Evolutionary conservation across 139 green algal genomes (phyloP).

Genomic region (Limnomonas spitsbergensis): DNA sequence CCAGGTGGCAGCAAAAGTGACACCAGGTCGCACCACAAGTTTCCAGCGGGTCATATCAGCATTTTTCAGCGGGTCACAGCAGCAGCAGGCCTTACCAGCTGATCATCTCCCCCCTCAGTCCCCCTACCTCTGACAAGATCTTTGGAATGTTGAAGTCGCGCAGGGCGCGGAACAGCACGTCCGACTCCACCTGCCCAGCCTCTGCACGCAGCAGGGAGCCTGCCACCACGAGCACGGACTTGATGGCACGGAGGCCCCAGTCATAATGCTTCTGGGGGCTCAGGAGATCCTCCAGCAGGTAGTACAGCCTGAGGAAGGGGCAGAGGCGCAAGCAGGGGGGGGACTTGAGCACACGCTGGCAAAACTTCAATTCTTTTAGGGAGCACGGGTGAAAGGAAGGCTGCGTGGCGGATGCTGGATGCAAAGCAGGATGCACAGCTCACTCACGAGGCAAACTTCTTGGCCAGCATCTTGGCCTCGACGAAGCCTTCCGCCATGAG

Average conservation of each 20-base stretch:
- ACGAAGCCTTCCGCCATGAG: slow-evolving; percentile 84
- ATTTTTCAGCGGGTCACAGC: background rate
- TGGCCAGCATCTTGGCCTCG: slow-evolving; percentile 71
- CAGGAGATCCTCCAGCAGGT: slow-evolving; percentile 80
- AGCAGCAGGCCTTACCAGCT: no score
- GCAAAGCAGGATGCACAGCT: no score
- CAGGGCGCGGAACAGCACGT: slow-evolving; percentile 81
- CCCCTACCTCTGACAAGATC: slow-evolving; percentile 51
- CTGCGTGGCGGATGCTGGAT: no score
- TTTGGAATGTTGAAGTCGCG: slow-evolving; percentile 87
- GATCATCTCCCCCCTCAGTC: no score
- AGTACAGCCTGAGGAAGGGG: slow-evolving; percentile 69
- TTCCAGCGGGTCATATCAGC: no score
- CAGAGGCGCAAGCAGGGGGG: no score
- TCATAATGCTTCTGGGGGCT: slow-evolving; percentile 85
- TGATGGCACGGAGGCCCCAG: slow-evolving; percentile 82
- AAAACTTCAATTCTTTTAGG: no score
- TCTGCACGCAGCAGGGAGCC: slow-evolving; percentile 71
- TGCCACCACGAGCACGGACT: slow-evolving; percentile 79
- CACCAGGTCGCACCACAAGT: background rate
- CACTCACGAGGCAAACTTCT: slow-evolving; percentile 70
- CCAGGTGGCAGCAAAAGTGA: no score
- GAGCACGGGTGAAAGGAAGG: no score
- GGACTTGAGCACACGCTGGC: no score
- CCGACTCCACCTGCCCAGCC: slow-evolving; percentile 76